Evolutionary conservation across 179 eudicot species (phyloP).

Genomic region (Corrigiola litoralis): DNA sequence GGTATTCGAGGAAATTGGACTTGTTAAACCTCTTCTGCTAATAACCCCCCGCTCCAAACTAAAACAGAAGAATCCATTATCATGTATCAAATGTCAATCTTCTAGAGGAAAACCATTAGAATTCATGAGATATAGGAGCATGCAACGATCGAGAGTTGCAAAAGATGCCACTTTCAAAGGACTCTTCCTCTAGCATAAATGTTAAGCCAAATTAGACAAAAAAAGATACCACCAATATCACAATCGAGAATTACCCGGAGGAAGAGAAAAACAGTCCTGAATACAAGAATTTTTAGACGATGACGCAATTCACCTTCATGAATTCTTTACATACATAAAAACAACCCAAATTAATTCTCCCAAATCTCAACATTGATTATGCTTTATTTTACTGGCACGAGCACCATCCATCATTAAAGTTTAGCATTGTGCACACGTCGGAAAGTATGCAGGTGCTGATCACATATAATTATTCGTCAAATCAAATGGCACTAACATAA

Average conservation of each 20-base stretch:
- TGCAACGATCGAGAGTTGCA: no score
- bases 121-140: no score
- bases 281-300: background rate
- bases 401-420: background rate
- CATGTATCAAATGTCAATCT: background rate
- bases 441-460: background rate
- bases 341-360: slow-evolving; percentile 10
- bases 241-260: background rate
- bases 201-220: background rate
- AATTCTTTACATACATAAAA: background rate
- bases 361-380: slow-evolving; percentile 7
- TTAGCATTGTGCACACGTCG: background rate
- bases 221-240: background rate
- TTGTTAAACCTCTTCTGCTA: background rate
- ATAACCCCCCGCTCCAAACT: background rate
- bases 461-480: background rate
- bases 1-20: background rate
- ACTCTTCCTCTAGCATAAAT: background rate
- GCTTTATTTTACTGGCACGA: slow-evolving; percentile 8
- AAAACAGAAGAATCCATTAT: background rate
- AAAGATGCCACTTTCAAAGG: background rate
- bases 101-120: background rate
- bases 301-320: background rate
- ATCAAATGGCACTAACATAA: background rate
- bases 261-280: no score